phyloP scores from a whole-genome alignment of 441 rosid genomes.

The Iberis amara region DNA sequence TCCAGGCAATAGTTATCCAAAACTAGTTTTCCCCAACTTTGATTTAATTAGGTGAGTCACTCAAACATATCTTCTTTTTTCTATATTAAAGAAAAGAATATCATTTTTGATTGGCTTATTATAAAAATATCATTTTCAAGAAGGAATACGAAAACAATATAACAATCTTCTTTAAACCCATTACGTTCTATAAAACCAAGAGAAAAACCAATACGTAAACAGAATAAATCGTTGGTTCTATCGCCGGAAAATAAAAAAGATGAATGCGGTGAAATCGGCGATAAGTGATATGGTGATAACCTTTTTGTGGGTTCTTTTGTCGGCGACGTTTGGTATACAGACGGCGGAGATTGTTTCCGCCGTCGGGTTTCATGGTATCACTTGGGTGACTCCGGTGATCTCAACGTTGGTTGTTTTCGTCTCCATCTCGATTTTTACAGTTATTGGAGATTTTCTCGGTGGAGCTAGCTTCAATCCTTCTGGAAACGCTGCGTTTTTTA shows the following conservation, averaged over 20 bases:
- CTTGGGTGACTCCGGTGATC: slow-evolving; percentile 50
- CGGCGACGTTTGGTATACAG: slow-evolving; percentile 63
- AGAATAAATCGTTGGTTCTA: background rate
- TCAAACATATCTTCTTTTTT: slow-evolving; percentile 20
- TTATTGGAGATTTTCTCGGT: slow-evolving; percentile 51
- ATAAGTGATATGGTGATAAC: slow-evolving; percentile 60
- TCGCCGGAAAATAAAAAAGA: slow-evolving; percentile 20
- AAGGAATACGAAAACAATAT: background rate
- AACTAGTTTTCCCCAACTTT: slow-evolving; percentile 6
- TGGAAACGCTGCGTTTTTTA: slow-evolving; percentile 68
- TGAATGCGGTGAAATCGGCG: slow-evolving; percentile 64
- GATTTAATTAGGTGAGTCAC: slow-evolving; percentile 30
- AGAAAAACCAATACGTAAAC: slow-evolving; percentile 5
- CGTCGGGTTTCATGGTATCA: slow-evolving; percentile 39
- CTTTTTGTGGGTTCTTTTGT: slow-evolving; percentile 64
- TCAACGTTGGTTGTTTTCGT: slow-evolving; percentile 46
- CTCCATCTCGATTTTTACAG: slow-evolving; percentile 48
- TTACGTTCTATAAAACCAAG: background rate
- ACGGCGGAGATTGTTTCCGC: slow-evolving; percentile 47
- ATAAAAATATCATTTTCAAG: slow-evolving; percentile 2
- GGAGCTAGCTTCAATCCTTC: slow-evolving; percentile 90
- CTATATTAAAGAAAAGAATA: background rate
- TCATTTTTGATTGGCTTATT: background rate
- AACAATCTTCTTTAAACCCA: slow-evolving; percentile 14
- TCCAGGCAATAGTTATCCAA: slow-evolving; percentile 1